Evolutionary conservation across 495 filamentous ascomycete genomes (phyloP), one percentile per base, ranked within the genome.

Genomic region (Penicillium longicatenatum): DNA sequence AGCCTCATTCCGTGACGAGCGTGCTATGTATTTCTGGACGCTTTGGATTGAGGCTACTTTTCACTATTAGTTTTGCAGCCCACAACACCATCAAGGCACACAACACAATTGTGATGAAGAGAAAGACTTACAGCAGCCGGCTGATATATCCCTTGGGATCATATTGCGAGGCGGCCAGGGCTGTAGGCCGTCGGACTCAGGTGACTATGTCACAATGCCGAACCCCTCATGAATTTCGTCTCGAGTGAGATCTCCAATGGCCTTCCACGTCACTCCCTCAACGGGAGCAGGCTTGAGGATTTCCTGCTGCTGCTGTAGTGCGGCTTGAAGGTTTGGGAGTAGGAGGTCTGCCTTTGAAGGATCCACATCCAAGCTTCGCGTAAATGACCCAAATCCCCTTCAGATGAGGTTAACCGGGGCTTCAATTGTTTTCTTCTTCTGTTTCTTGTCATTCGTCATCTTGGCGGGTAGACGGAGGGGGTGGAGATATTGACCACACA

Each of bases 11-110:
- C 6, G 17, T 30, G 21, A 48, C 11, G 45, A 48, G 45, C 21
- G 21, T 48, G 45, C 45, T 21, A 48, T 48, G 22, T 48, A 48
- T 16, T 48, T 48, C 21, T 48, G 21, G 45, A 30, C 45, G 6
- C 45, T 8, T 48, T 48, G 45, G 21, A 48, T 26, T 30, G 45
- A 48, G 21, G 45, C 17, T 8, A 42, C 39, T 42, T 20, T 42
- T 17, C 5, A 42, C 2, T 42, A 20, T 42, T 17, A 42, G 39
- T 17, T 12, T 42, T 42, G 14, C 39, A 42, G 14, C 17, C 14
- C 39, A 42, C 39, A 20, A 17, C 14, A 42, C 12, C 17, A 42
- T 42, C 6, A 42, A 42, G 39, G 12, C 8, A 17, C 8, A 42
- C n/a, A n/a, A n/a, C n/a, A n/a, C n/a, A n/a, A n/a, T n/a, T n/a